A percentile compares a stretch with the other conserved stretches of the same genome.
Evolutionary conservation across 805 yeast species (phyloP).

Genomic region (Metschnikowia corniflorae): DNA sequence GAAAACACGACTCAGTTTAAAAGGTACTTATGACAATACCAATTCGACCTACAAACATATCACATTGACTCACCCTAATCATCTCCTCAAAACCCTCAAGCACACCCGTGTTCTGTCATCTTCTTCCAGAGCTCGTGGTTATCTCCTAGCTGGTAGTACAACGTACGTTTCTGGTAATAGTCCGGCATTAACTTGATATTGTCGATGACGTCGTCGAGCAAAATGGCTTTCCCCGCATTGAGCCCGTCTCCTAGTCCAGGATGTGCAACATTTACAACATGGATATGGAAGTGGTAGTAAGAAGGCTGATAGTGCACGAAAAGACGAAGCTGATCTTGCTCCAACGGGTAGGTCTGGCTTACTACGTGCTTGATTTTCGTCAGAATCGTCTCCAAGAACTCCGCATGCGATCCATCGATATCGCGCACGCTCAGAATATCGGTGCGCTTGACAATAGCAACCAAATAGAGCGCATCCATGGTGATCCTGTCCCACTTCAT

Average conservation of each 20-base stretch:
- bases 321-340: slow-evolving; percentile 58
- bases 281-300: slow-evolving; percentile 93
- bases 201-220: slow-evolving; percentile 79
- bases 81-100: no score
- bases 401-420: slow-evolving; percentile 53
- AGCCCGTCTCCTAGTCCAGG: slow-evolving; percentile 68
- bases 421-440: slow-evolving; percentile 78
- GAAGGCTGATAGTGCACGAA: slow-evolving; percentile 95
- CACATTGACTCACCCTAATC: no score
- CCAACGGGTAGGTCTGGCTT: slow-evolving; percentile 35
- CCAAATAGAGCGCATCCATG: slow-evolving; percentile 67
- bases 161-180: slow-evolving; percentile 55
- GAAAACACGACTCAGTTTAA: no score
- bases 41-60: no score
- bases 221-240: slow-evolving; percentile 73
- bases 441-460: slow-evolving; percentile 66
- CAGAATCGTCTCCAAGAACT: slow-evolving; percentile 51
- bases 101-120: neutral
- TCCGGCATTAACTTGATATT: slow-evolving; percentile 53
- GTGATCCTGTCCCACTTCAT: slow-evolving; percentile 92
- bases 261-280: slow-evolving; percentile 72
- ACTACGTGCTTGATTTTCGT: slow-evolving; percentile 47
- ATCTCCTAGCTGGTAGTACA: slow-evolving; percentile 71
- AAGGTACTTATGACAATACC: no score
- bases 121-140: slow-evolving; percentile 67